A percentile compares a stretch with the other conserved stretches of the same genome.
phyloP scores from a whole-genome alignment of 371 early-diverging fungal genomes.

The Fennellomyces sp. region DNA sequence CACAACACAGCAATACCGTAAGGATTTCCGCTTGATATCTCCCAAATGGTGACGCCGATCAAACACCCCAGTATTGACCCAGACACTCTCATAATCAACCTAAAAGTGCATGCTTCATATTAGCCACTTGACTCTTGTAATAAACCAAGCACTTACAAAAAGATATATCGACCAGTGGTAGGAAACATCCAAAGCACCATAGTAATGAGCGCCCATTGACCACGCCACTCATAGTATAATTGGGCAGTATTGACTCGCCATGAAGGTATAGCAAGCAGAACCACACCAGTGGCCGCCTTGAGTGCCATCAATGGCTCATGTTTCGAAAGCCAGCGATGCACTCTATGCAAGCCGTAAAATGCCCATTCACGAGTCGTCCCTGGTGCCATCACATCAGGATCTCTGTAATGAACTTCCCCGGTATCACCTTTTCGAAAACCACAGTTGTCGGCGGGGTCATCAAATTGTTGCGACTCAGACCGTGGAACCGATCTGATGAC shows the following conservation, averaged over 20 bases:
- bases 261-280: slow-evolving; percentile 36
- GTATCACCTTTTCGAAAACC: neutral
- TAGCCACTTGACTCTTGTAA: no score
- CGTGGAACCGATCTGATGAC: neutral
- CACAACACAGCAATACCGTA: slow-evolving; percentile 31
- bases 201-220: slow-evolving; percentile 48
- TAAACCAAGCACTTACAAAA: slow-evolving; percentile 18
- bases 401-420: slow-evolving; percentile 10
- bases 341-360: slow-evolving; percentile 3
- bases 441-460: neutral
- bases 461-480: neutral
- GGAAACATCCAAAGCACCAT: slow-evolving; percentile 45
- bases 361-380: slow-evolving; percentile 19
- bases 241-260: slow-evolving; percentile 20
- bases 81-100: slow-evolving; percentile 21
- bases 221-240: slow-evolving; percentile 41
- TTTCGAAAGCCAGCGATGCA: slow-evolving; percentile 23
- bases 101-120: no score
- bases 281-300: slow-evolving; percentile 38
- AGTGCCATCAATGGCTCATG: slow-evolving; percentile 35
- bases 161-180: slow-evolving; percentile 36
- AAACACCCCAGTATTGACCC: slow-evolving; percentile 35
- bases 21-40: slow-evolving; percentile 40
- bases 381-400: slow-evolving; percentile 46
- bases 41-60: slow-evolving; percentile 42